Evolutionary conservation across 768 basidiomycete species (phyloP), one percentile per base, ranked within the genome.

Genomic region (Arthromyces matolae): DNA sequence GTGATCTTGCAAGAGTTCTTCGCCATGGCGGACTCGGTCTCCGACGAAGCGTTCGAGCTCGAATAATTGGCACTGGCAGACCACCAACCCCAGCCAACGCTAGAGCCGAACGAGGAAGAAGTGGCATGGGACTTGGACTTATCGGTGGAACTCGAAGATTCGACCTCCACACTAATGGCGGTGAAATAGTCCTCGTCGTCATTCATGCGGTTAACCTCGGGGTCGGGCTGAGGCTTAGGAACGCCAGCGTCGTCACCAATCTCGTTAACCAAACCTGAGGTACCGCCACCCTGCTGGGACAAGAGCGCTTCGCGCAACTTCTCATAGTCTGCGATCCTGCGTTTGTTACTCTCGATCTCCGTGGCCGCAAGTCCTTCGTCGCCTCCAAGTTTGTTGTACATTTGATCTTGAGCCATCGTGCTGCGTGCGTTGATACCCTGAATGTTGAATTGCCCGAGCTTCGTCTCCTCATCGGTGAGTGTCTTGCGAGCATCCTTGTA

Each of bases 101-200:
- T 47, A 13, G 27, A 36, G 10, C 45, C 45, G 13, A 39, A 47
- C 1, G 45, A 47, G n/a, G 45, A 4, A 3, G 45, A 10, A 3
- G 45, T 20, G 2, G 45, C 36, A 20, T 40, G 45, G 29, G 45
- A 47, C 25, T 16, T 22, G 28, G 37, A 31, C 4, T 9, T 39
- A 8, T 38, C 36, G 1, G 16, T 38, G 7, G 46, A 47, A n/a
- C 39, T 32, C 8, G 46, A 40, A 4, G 46, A 41, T 5, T 16
- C 14, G 9, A 47, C 19, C 20, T 47, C 39, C n/a, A 47, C 31
- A 18, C 38, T 40, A 23, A 47, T 47, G 14, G 37, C 37, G 12
- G 45, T 47, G 37, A 47, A 47, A 16, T 39, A 47, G 14, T 47
- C 45, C 16, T 29, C 19, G 14, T 38, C 31, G 18, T 44, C 29